Evolutionary conservation across 2,329 filamentous ascomycete genomes (phyloP).

Genomic region (Ustulina deusta): DNA sequence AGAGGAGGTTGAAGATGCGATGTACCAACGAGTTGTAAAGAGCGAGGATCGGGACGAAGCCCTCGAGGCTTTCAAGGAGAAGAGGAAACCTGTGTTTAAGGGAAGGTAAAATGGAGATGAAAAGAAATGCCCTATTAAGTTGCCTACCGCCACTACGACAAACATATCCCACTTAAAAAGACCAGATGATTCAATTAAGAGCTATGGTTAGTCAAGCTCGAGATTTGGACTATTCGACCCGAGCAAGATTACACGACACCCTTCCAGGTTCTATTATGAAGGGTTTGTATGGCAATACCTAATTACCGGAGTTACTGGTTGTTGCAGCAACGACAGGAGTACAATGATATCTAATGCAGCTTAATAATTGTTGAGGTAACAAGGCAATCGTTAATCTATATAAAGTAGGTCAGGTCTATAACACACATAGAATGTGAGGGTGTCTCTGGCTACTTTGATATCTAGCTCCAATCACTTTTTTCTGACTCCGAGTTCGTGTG

Average conservation of each 20-base stretch:
- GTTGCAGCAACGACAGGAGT: background rate
- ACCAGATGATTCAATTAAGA: background rate
- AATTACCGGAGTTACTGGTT: too few relatives aligned
- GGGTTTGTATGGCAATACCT: background rate
- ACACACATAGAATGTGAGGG: background rate
- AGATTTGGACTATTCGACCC: background rate
- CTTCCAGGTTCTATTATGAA: background rate
- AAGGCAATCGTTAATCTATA: background rate
- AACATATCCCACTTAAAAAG: background rate
- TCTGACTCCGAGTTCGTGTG: slow-evolving; percentile 43
- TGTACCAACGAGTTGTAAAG: slow-evolving; percentile 84
- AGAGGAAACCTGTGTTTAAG: slow-evolving; percentile 70
- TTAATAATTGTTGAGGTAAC: background rate
- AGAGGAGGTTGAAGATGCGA: slow-evolving; percentile 85
- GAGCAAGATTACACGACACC: background rate
- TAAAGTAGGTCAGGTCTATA: background rate
- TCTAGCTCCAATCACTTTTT: slow-evolving; percentile 16
- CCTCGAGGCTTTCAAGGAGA: slow-evolving; percentile 80
- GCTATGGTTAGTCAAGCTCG: background rate
- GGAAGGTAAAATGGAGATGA: slow-evolving; percentile 56
- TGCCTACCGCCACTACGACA: background rate
- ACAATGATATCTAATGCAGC: background rate
- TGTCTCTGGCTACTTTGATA: background rate
- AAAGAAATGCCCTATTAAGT: background rate
- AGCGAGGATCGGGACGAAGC: slow-evolving; percentile 93